Evolutionary conservation across 306 rosid species (phyloP), one percentile per base, ranked within the genome.

Genomic region (Cucurbita moschata): DNA sequence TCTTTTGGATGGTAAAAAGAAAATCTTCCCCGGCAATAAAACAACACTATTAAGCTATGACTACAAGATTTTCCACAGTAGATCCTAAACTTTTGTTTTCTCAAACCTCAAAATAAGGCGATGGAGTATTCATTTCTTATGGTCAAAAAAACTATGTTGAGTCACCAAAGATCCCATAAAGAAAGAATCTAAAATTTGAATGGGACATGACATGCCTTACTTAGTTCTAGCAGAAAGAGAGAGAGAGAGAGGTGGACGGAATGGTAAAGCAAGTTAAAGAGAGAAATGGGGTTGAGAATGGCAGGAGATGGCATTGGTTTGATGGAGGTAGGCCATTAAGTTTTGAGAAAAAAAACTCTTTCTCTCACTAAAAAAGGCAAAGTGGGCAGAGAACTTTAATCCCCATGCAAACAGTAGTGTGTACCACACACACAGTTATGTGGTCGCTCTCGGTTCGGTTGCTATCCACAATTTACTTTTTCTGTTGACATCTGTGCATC

Each of bases 381-480:
- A 82, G 76, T 54, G 74, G 58, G 70, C 73, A 79, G 76, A 71
- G 75, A 47, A 79, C 80, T 81, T 82, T 80, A 68, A 78, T 65
- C 81, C 71, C 80, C 85, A 75, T 78, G 79, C 86, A 78, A 59
- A 75, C 80, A 65, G 76, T 78, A 47, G 46, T 49, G 53, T 75
- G 14, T 47, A 47, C 51, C 81, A 69, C 65, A 76, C 69, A 67
- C 81, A 63, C 76, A 71, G 63, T 44, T 70, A 80, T 75, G 83
- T 77, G 82, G 77, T 85, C 56, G 52, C 79, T 73, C 73, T 74
- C 83, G 73, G 77, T 81, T 77, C 44, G 63, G 89, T 82, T 82
- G 83, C 84, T 81, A 82, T 84, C 88, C 47, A 64, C 54, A 42
- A 40, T 83, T 82, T 74, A 76, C 87, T 82, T 86, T 83, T 78